Base-by-base conservation (phyloP, 768 basidiomycete species). In the Lentinula lateritia region DNA sequence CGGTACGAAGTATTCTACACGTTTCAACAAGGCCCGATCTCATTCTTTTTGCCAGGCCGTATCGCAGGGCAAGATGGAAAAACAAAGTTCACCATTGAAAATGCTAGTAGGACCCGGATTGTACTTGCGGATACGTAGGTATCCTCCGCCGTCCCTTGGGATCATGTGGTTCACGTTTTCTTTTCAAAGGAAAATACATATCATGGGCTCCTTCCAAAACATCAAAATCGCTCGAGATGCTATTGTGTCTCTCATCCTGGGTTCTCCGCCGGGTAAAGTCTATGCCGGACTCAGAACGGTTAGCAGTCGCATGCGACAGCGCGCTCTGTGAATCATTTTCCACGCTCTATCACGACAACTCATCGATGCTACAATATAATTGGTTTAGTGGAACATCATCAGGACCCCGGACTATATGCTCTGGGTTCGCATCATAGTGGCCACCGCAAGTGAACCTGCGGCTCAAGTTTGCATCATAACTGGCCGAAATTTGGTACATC, bases 1-100 rank as follows among this genome's bases (percentile, higher is more conserved):
- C 63, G 97, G 94, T 86, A 63, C 45, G 78, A 67, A 36, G 34
- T 36, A 5, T 2, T 50, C 5, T 23, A 61, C 39, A 23, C 52
- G 32, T 32, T 7, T 16, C 15, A 23, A 10, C 2, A 12, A n/a
- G n/a, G 5, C 35, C 61, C n/a, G 16, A 20, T 9, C 45, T 50
- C 15, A 23, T 54, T 18, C 39, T 12, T 46, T 56, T 41, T 38
- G 54, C 61, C 66, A 93, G 92, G 94, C 66, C 95, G 97, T 66
- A 98, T 99, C 71, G 97, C 97, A 10, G 97, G 97, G 5, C 95
- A 99, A 71, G 95, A 97, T 64, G 97, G 97, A 48, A 98, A 98
- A 78, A 98, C 95, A 10, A 95, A 97, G 72, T 98, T 98, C 73
- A 95, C 95, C 1, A 98, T 99, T 60, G 97, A 99, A 78, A 99